These are phyloP conservation scores for Candida chauliodis DNA, from an alignment of 805 yeast genomes.

Conservation along the genomic window DNA sequence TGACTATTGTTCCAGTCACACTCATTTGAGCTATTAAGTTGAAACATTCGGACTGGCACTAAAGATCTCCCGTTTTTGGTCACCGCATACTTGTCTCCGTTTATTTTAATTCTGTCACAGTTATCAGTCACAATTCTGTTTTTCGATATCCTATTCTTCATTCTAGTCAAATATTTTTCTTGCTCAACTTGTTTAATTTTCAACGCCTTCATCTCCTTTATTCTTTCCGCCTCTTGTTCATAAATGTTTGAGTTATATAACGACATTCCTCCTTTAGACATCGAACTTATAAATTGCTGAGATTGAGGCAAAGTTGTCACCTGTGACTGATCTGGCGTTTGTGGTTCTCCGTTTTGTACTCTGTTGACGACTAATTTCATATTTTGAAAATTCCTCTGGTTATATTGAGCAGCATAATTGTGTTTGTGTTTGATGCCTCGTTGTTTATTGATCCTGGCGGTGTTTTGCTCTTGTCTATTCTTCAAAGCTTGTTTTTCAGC, in stretches of 20 bases:
- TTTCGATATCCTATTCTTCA: slow-evolving; percentile 18
- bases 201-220: slow-evolving; percentile 7
- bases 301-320: background rate
- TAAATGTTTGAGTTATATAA: slow-evolving; percentile 34
- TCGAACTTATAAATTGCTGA: slow-evolving; percentile 20
- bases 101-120: slow-evolving; percentile 44
- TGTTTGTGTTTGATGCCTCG: background rate
- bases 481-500: slow-evolving; percentile 17
- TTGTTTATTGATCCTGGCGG: slow-evolving; percentile 6
- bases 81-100: slow-evolving; percentile 43
- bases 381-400: slow-evolving; percentile 16
- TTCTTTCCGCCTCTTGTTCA: slow-evolving; percentile 17
- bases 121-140: slow-evolving; percentile 37
- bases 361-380: slow-evolving; percentile 28
- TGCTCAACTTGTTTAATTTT: slow-evolving; percentile 13
- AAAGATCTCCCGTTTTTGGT: slow-evolving; percentile 37
- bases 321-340: background rate
- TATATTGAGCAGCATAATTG: background rate
- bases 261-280: slow-evolving; percentile 34
- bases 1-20: slow-evolving; percentile 29
- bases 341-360: background rate
- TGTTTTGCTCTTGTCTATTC: slow-evolving; percentile 3
- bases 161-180: slow-evolving; percentile 15
- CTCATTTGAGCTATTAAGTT: slow-evolving; percentile 11
- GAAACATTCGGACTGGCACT: slow-evolving; percentile 30